These are phyloP conservation scores for Verticillium dahliae DNA, from an alignment of 2,329 filamentous ascomycete species.

Conservation along the genomic window DNA sequence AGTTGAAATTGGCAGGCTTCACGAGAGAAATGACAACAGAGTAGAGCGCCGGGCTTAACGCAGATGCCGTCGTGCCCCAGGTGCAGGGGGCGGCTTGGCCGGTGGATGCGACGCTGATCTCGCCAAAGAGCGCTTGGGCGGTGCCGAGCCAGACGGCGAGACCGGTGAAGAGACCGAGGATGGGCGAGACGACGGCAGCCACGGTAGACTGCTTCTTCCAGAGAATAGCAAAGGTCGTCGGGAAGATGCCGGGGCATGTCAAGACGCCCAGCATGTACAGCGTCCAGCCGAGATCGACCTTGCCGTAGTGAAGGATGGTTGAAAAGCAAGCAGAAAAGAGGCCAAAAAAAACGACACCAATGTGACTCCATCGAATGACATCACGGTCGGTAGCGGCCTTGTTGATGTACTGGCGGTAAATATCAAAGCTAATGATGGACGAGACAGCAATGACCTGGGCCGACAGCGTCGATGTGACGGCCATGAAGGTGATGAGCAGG, in stretches of 20 bases:
- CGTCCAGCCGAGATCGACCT: slow-evolving; percentile 47
- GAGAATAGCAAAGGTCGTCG: slow-evolving; percentile 44
- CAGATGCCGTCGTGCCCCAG: slow-evolving; percentile 44
- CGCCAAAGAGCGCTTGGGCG: slow-evolving; percentile 36
- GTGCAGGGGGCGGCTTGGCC: slow-evolving; percentile 42
- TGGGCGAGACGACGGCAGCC: slow-evolving; percentile 42
- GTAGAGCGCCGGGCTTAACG: slow-evolving; percentile 32
- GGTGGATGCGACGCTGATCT: slow-evolving; percentile 39
- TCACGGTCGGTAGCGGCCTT: slow-evolving; percentile 36
- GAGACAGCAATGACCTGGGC: slow-evolving; percentile 47
- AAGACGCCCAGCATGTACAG: slow-evolving; percentile 48
- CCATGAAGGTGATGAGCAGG: slow-evolving; percentile 68
- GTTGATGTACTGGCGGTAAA: slow-evolving; percentile 45
- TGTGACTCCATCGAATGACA: slow-evolving; percentile 44
- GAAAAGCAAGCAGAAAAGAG: slow-evolving; percentile 44
- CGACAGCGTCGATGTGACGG: slow-evolving; percentile 55
- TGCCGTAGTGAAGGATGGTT: slow-evolving; percentile 45
- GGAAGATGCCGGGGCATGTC: slow-evolving; percentile 46
- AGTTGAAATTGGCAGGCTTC: slow-evolving; percentile 32
- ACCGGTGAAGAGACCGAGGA: slow-evolving; percentile 42
- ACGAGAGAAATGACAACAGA: slow-evolving; percentile 38
- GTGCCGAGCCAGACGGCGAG: slow-evolving; percentile 46
- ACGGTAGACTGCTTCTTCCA: slow-evolving; percentile 42
- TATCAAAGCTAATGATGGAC: slow-evolving; percentile 47
- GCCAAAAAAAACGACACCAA: slow-evolving; percentile 45